phyloP scores from a whole-genome alignment of 441 rosid species.

The Kokia cookei region DNA sequence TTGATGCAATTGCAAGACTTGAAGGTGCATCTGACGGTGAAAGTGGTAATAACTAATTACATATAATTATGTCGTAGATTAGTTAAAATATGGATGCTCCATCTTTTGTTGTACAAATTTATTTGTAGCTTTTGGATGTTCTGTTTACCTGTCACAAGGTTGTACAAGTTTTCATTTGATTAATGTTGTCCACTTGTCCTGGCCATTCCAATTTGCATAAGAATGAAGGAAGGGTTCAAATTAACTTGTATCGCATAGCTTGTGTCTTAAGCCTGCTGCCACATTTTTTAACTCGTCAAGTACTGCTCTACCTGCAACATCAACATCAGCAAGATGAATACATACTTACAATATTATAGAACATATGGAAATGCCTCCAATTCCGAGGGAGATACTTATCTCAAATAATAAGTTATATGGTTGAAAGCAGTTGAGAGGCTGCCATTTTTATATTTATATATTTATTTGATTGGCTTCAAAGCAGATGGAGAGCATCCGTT shows the following conservation, averaged over 20 bases:
- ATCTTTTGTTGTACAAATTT: conserved; percentile 28
- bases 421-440: background rate
- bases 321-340: background rate
- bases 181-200: background rate
- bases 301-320: background rate
- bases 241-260: background rate
- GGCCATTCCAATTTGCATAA: background rate
- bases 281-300: background rate
- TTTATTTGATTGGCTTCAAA: conserved; percentile 22
- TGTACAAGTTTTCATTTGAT: conserved; percentile 19
- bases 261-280: background rate
- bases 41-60: conserved; percentile 89
- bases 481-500: conserved; percentile 44
- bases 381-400: background rate
- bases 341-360: background rate
- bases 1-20: conserved; percentile 86
- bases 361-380: background rate
- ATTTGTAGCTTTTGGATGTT: conserved; percentile 25
- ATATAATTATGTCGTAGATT: conserved; percentile 31
- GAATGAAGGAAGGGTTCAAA: background rate
- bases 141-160: conserved; percentile 22
- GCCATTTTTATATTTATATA: conserved; percentile 11
- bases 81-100: conserved; percentile 16
- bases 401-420: background rate
- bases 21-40: conserved; percentile 97